These are phyloP conservation scores for Pelargonium citronellum DNA, from an alignment of 441 rosid genomes.

Conservation along the genomic window DNA sequence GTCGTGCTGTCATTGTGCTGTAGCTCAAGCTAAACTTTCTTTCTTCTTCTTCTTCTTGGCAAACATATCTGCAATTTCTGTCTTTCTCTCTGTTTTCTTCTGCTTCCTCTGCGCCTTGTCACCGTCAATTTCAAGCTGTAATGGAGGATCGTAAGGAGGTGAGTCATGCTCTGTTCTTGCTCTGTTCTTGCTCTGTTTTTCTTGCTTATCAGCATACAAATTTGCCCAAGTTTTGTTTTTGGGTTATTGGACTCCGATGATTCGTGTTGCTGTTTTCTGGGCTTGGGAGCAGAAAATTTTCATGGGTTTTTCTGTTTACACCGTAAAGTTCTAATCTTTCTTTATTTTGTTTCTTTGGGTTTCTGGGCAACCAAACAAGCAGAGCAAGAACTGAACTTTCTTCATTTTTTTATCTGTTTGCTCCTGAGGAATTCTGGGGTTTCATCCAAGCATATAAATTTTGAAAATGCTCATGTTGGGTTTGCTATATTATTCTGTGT, in stretches of 20 bases:
- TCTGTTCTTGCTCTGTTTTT: background rate
- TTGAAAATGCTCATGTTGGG: background rate
- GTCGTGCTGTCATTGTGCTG: background rate
- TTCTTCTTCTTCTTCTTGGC: background rate
- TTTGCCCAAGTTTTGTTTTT: background rate
- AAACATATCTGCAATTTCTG: background rate
- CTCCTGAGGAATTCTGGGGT: background rate
- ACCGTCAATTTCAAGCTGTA: background rate
- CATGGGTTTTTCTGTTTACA: background rate
- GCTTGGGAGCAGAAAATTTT: background rate
- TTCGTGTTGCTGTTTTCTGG: background rate
- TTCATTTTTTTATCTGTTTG: too few relatives aligned
- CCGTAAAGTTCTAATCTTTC: slow-evolving; percentile 1
- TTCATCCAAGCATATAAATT: background rate
- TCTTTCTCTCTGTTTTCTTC: background rate
- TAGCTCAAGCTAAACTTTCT: slow-evolving; percentile 1
- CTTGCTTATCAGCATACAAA: background rate
- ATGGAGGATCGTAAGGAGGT: slow-evolving; percentile 9
- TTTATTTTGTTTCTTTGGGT: background rate
- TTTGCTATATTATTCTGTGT: background rate
- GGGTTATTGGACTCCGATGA: background rate
- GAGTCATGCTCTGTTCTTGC: background rate
- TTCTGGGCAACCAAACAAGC: slow-evolving; percentile 4
- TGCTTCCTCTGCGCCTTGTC: background rate
- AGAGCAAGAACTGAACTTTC: background rate